Percentiles rank a stretch among this genome's conserved stretches.
phyloP scores from a whole-genome alignment of 495 filamentous ascomycete genomes.

The Xylaria longipes region DNA sequence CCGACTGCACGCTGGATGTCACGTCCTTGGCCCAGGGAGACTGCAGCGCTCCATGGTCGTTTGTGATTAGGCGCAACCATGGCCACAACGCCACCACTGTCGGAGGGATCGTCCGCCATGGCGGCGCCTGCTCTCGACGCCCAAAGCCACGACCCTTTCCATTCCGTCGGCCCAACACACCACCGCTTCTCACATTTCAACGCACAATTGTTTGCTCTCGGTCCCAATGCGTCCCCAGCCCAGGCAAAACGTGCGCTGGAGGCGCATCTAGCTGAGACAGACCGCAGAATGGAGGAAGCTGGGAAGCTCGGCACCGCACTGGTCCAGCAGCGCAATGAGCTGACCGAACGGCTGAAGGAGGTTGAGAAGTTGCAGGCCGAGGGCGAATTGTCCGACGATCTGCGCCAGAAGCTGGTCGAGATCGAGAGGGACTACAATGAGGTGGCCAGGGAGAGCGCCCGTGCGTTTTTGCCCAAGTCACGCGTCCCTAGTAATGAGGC shows the following conservation, averaged over 20 bases:
- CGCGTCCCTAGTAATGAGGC: conserved; percentile 71
- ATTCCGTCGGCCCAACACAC: conserved; percentile 53
- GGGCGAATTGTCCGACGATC: conserved; percentile 80
- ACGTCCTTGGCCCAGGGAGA: conserved; percentile 38
- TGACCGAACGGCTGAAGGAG: conserved; percentile 81
- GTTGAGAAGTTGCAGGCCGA: conserved; percentile 81
- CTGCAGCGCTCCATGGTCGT: conserved; percentile 36
- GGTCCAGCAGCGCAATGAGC: conserved; percentile 80
- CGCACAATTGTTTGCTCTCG: conserved; percentile 76
- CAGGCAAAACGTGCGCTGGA: conserved; percentile 89
- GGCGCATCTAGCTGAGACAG: conserved; percentile 89
- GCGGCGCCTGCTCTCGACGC: conserved; percentile 30
- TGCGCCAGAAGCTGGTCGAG: conserved; percentile 82
- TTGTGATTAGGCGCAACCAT: conserved; percentile 31
- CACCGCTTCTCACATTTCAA: conserved; percentile 83
- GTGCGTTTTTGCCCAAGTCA: conserved; percentile 87
- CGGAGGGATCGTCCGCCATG: conserved; percentile 20
- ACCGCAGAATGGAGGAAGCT: conserved; percentile 87
- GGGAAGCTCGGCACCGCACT: conserved; percentile 85
- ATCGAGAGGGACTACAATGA: conserved; percentile 96
- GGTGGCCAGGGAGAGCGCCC: conserved; percentile 85
- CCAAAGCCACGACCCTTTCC: conserved; percentile 55
- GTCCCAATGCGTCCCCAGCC: conserved; percentile 75
- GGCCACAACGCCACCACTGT: conserved; percentile 32
- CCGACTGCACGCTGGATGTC: conserved; percentile 39